Base-by-base conservation (phyloP, 805 yeast genomes). In the Yamadazyma laniorum region DNA sequence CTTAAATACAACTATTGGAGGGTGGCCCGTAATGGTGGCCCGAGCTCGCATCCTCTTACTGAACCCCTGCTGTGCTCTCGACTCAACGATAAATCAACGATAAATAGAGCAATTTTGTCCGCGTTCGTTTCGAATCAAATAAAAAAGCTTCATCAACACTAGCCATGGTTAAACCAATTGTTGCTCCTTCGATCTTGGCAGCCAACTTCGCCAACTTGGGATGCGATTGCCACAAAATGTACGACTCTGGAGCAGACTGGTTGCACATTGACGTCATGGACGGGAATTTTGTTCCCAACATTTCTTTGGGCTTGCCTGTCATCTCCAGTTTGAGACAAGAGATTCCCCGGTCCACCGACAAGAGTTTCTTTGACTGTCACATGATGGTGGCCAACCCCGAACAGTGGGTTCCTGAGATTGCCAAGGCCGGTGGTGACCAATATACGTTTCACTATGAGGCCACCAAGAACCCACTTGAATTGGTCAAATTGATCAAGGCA, bases 231-330 rank as follows among this genome's bases (percentile, higher is more conserved):
- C 84, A 83, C 56, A 73, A 75, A 42, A 84, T 90, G 66, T 80
- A 87, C 56, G 76, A 79, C 36, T 73, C 83, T 40, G 83, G 85
- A 17, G 95, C 96, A 15, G 96, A 91, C 54, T 93, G 99, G 99
- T 80, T 93, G 45, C 99, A 93, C 63, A 80, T 93, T 37, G 99
- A 93, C 63, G 91, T 93, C 34, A 93, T 93, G 99, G 99, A 93
- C 60, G 99, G 99, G 34, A 90, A 91, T 64, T 93, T 93, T 59
- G 99, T 93, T 34, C 99, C 99, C 49, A 93, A 93, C 67, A 83
- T 93, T 49, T 82, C 96, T 1, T 71, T 93, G 54, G 99, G 99
- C 18, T 88, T 95, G 25, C 96, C 96, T 40, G 78, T 91, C 38
- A 89, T 90, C 34, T 66, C 79, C 39, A 78, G 86, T 23, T 75